A percentile compares a stretch with the other conserved stretches of the same genome.
Evolutionary conservation across 2,329 filamentous ascomycete species (phyloP).

Genomic region (Bipolaris sorokiniana): DNA sequence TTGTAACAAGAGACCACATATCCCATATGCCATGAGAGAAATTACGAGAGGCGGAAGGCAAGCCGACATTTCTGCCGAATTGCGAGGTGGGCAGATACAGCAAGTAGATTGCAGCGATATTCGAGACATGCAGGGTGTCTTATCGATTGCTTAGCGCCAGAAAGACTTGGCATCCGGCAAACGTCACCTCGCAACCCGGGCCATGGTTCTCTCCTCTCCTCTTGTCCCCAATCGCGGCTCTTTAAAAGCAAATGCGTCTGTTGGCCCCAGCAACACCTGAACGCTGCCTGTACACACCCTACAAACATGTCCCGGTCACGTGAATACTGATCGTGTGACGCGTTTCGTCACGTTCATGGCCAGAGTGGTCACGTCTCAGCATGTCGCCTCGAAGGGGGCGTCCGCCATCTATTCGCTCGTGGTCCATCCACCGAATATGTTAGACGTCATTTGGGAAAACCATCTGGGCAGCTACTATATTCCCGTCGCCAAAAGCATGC

Average conservation of each 20-base stretch:
- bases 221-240: constrained; percentile 1
- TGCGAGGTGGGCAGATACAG: neutral
- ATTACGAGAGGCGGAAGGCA: neutral
- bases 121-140: neutral
- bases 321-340: constrained; percentile 1
- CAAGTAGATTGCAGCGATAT: too few species aligned
- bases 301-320: neutral
- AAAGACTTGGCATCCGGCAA: constrained; percentile 8
- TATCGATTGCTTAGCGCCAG: constrained; percentile 17
- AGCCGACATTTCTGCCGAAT: neutral
- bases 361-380: neutral
- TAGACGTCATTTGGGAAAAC: neutral
- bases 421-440: neutral
- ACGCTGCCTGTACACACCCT: neutral
- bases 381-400: neutral
- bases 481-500: neutral
- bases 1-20: neutral
- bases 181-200: constrained; percentile 11
- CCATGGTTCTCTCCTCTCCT: constrained; percentile 9
- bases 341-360: constrained; percentile 1
- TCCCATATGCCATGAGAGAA: neutral
- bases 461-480: neutral
- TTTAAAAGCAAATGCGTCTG: neutral
- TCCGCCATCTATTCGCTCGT: neutral
- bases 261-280: neutral